Conservation (phyloP, 2,329 filamentous ascomycete species). For the Dactylonectria estremocensis region DNA sequence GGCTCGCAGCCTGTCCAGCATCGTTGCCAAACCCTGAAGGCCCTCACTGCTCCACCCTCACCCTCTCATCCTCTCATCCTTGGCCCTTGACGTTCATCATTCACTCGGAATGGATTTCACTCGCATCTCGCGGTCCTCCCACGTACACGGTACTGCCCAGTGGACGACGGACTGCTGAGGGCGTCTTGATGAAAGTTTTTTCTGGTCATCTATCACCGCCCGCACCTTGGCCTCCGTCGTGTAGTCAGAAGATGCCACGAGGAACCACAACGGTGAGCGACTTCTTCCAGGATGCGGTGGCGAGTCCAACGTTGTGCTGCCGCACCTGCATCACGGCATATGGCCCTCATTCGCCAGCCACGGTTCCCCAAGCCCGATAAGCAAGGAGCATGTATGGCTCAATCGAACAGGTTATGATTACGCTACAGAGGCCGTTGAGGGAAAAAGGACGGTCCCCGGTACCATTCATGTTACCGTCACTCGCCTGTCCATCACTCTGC, state of each 20-base stretch:
- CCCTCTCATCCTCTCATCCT: constrained; percentile 20
- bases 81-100: constrained; percentile 3
- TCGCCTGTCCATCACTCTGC: not conserved
- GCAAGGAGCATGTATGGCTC: constrained; percentile 30
- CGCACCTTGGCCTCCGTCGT: not conserved
- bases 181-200: too few relatives aligned
- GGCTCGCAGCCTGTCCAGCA: constrained; percentile 30
- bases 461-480: not conserved
- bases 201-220: too few relatives aligned
- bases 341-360: constrained; percentile 35
- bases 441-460: not conserved
- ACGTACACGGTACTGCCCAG: not conserved
- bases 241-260: not conserved
- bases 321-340: constrained; percentile 38
- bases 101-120: not conserved
- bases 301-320: constrained; percentile 26
- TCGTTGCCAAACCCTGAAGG: constrained; percentile 38
- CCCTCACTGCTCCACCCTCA: constrained; percentile 10
- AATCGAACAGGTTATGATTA: constrained; percentile 26
- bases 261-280: constrained; percentile 26
- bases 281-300: constrained; percentile 18
- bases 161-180: not conserved
- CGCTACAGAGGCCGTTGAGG: constrained; percentile 25
- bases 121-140: too few relatives aligned
- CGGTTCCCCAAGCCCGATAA: constrained; percentile 31